These are phyloP conservation scores for Decorospora gaudefroyi DNA, from an alignment of 2,329 filamentous ascomycete genomes.

Conservation along the genomic window DNA sequence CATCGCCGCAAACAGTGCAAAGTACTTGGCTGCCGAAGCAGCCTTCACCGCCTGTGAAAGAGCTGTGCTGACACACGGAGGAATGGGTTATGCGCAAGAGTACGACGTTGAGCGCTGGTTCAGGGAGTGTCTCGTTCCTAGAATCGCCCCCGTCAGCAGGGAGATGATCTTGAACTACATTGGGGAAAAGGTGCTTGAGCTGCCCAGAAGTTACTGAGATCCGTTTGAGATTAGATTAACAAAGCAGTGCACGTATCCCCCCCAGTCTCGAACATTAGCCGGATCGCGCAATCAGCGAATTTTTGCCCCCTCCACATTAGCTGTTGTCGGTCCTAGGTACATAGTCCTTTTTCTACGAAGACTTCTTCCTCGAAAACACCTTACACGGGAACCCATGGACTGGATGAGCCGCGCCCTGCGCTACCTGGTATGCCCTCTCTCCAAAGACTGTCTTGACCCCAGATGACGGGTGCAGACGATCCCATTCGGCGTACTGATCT, in stretches of 20 bases:
- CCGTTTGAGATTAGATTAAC: no score
- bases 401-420: slow-evolving; percentile 22
- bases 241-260: no score
- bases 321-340: no score
- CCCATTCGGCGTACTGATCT: slow-evolving; percentile 22
- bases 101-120: slow-evolving; percentile 66
- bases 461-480: slow-evolving; percentile 5
- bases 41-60: slow-evolving; percentile 64
- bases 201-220: slow-evolving; percentile 71
- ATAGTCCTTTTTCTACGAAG: no score
- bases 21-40: slow-evolving; percentile 64
- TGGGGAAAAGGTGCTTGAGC: slow-evolving; percentile 66
- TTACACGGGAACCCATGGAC: slow-evolving; percentile 47
- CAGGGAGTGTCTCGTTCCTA: slow-evolving; percentile 62
- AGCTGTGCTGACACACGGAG: slow-evolving; percentile 61
- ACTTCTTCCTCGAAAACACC: not conserved
- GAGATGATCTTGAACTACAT: slow-evolving; percentile 81
- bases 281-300: no score
- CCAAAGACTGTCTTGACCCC: slow-evolving; percentile 7
- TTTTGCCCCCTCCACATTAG: no score
- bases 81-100: slow-evolving; percentile 67
- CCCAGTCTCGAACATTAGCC: no score
- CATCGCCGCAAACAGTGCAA: slow-evolving; percentile 61
- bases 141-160: slow-evolving; percentile 63
- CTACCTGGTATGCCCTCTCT: slow-evolving; percentile 19